Conservation (phyloP, 2,329 filamentous ascomycete genomes). For the Diplodia seriata region DNA sequence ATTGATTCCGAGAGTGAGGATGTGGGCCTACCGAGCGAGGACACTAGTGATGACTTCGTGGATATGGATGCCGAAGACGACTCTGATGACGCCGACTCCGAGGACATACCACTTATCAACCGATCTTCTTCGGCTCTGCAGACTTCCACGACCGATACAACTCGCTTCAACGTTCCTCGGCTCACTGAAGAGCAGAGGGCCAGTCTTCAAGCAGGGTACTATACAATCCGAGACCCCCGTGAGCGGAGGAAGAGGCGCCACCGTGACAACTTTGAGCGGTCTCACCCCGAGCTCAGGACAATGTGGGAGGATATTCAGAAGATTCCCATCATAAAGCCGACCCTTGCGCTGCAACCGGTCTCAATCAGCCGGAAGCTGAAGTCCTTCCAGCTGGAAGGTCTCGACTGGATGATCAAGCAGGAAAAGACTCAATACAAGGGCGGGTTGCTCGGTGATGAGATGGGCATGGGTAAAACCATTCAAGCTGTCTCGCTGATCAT, state of each 20-base stretch:
- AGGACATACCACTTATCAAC: slow-evolving; percentile 11
- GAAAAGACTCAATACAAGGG: slow-evolving; percentile 86
- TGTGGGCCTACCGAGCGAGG: slow-evolving; percentile 5
- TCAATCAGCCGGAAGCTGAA: slow-evolving; percentile 86
- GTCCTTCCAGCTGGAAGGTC: slow-evolving; percentile 89
- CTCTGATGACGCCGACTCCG: slow-evolving; percentile 12
- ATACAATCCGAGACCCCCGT: not conserved
- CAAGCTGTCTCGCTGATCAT: slow-evolving; percentile 97
- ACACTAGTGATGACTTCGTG: slow-evolving; percentile 21
- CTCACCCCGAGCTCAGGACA: slow-evolving; percentile 78
- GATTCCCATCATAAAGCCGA: slow-evolving; percentile 69
- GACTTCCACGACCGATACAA: not conserved
- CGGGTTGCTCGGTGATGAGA: slow-evolving; percentile 92
- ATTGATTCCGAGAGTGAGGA: slow-evolving; percentile 28
- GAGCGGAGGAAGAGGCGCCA: slow-evolving; percentile 33
- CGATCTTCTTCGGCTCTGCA: not conserved
- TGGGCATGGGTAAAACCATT: slow-evolving; percentile 99
- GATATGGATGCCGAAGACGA: slow-evolving; percentile 27
- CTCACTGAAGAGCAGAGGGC: not conserved
- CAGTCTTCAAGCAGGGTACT: not conserved
- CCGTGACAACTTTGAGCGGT: slow-evolving; percentile 71
- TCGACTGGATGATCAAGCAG: slow-evolving; percentile 94
- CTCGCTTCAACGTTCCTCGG: not conserved
- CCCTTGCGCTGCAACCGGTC: slow-evolving; percentile 72
- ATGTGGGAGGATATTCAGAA: slow-evolving; percentile 85